Base-by-base conservation (phyloP, 2,329 filamentous ascomycete species). In the Hypocrella siamensis region DNA sequence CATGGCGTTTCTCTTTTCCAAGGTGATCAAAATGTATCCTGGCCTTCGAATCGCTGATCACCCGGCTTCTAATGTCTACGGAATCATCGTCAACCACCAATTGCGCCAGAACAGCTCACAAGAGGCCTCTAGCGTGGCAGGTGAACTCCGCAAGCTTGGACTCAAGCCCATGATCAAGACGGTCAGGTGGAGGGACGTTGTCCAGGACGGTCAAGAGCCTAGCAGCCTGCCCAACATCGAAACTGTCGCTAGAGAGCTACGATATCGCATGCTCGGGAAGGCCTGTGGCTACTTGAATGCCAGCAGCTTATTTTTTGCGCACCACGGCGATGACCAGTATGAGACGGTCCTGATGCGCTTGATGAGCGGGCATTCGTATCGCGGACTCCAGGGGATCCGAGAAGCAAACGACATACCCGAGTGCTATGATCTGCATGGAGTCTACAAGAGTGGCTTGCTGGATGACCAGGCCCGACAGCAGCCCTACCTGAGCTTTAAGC, bases 271-370 rank as follows among this genome's bases (percentile, higher is more conserved):
- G 1, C 53, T 96, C 2, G 86, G 80, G 1, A 48, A 43, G 11
- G 62, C 65, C 6, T 85, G 80, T 48, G 52, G 53, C 12, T 49
- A 56, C 2, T 42, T 57, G 5, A 48, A 56, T 0, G 68, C 80
- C 4, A 55, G 53, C 4, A 69, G 70, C 15, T 51, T 96, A 2
- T 66, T 94, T 25, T 59, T 92, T 18, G 90, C 78, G 4, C 90
- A 98, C 48, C 90, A 98, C 49, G 63, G 69, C 38, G 86, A 94
- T 46, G 90, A 98, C 46, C 83, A 90, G 47, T 79, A 85, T 34
- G 90, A 98, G 57, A 94, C 86, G 0, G 65, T 92, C 4, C 56
- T 96, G 30, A 80, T 85, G 75, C 70, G 90, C 26, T 53, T 96
- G 22, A 54, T 77, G 7, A 61, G 63, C 3, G 75, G 77, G 0